Base-by-base conservation (phyloP, 805 yeast species). In the Danielozyma ontarioensis region DNA sequence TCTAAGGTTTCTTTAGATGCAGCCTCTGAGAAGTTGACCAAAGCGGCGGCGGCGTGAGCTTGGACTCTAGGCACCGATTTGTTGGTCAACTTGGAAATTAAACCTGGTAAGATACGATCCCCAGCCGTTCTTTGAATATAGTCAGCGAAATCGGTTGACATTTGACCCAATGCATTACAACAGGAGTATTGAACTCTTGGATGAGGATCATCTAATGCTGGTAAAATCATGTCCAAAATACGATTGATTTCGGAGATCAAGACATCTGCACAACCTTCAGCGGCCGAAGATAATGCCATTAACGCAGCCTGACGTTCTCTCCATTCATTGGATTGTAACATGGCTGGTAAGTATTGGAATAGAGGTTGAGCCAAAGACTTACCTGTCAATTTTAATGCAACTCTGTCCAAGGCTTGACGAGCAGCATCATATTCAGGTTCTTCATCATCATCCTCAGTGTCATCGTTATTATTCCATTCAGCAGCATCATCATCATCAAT, bases 1-100 rank as follows among this genome's bases (percentile, higher is more conserved):
- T 88, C 96, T 46, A 93, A 65, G 8, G 80, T 76, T 41, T 84
- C 95, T 51, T 86, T 83, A 4, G 85, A 65, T 2, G 97, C 96
- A 42, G 83, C 87, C 60, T 93, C 98, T 26, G 90, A 78, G 56
- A 93, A 93, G 57, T 93, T 93, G 29, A 93, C 97, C 49, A 90
- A 69, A 0, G 98, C 98, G 33, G 98, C 98, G 27, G 98, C 97
- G 13, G 97, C 97, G 54, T 93, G 98, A 0, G 96, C 86, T 64
- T 90, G 97, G 16, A 93, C 98, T 51, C 97, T 72, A 32, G 94
- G 90, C 36, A 82, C 89, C 31, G 87, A 77, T 42, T 73, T 73
- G 41, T 72, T 69, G 2, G 81, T 78, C 33, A 93, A 72, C 67
- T 76, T 86, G 10, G 94, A 78, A 34, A 93, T 84, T 44, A 93